Evolutionary conservation across 495 filamentous ascomycete species (phyloP), one percentile per base, ranked within the genome.

Genomic region (Aspergillus haitiensis): DNA sequence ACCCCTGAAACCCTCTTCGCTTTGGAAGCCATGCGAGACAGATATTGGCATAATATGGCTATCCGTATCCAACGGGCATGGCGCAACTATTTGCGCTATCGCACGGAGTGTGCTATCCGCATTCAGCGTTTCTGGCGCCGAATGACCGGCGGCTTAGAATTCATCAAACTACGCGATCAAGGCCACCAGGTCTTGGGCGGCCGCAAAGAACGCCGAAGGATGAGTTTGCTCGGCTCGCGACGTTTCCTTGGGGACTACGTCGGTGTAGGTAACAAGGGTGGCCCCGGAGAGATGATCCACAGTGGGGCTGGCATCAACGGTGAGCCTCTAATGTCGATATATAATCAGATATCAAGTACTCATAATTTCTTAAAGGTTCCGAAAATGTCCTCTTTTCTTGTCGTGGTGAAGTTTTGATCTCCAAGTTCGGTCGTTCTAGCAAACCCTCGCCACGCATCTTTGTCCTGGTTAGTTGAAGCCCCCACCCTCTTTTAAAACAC

Each of bases 41-140:
- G 89, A 21, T 98, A 97, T 74, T 98, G 93, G 93, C 92, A 97
- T 72, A 99, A 98, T 75, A 98, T 99, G 94, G 93, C 94, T 7
- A 96, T 92, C 50, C 84, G 95, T 34, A 98, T 99, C 62, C 95
- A 99, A 71, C 85, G 95, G 59, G 93, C 94, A 62, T 99, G 95
- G 95, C 82, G 95, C 59, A 96, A 96, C 61, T 98, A 97, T 63
- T 80, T 98, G 37, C 84, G 92, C 11, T 97, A 98, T 71, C 82
- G 95, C 31, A 89, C 86, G 11, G 94, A 98, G 74, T 92, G 91
- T 62, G 94, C 94, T 9, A 96, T 87, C 21, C 84, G 95, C 7
- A 98, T 99, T 53, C 95, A 98, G 67, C 84, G 92, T 44, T 92
- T 93, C 76, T 98, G 95, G 94, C 83, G 94, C 57, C 92, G 92